Base-by-base conservation (phyloP, 2,329 filamentous ascomycete genomes). In the Cordyceps javanica region DNA sequence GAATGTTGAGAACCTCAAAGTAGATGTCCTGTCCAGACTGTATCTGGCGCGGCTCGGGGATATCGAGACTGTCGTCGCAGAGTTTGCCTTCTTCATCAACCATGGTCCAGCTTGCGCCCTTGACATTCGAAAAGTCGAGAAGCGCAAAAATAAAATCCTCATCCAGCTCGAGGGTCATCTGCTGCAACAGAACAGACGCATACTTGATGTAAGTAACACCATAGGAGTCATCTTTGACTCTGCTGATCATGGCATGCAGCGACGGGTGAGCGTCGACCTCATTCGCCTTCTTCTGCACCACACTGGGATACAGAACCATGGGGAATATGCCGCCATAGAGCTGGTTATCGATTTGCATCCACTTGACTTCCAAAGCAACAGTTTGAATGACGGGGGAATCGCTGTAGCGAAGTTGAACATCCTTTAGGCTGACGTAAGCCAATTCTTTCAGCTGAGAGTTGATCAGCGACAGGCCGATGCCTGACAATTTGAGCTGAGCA, bases 291-390 rank as follows among this genome's bases (percentile, higher is more conserved):
- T 97, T 97, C 0, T 94, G 93, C 16, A 99, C 94, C 10, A 99
- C 94, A 73, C 92, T 97, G 6, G 94, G 94, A 70, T 99, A 99
- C 58, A 99, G 79, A 30, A 99, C 85, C 75, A 99, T 96, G 0
- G 94, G 94, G 79, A 99, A 99, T 64, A 99, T 92, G 26, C 95
- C 94, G 28, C 95, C 95, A 67, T 99, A 99, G 14, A 99, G 83
- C 72, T 99, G 94, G 66, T 99, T 99, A 73, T 99, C 94, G 65
- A 99, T 90, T 72, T 99, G 94, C 28, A 99, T 94, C 95, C 95
- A 99, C 72, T 99, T 97, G 69, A 97, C 88, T 0, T 91, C 90
- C 52, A 94, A 78, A 49, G 90, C 93, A 61, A 97, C 74, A 0
- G 91, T 97, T 72, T 99, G 94, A 68, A 96, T 96, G 16, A 97